Evolutionary conservation across 768 basidiomycete species (phyloP).

Genomic region (Pleurotus salmoneostramineus): DNA sequence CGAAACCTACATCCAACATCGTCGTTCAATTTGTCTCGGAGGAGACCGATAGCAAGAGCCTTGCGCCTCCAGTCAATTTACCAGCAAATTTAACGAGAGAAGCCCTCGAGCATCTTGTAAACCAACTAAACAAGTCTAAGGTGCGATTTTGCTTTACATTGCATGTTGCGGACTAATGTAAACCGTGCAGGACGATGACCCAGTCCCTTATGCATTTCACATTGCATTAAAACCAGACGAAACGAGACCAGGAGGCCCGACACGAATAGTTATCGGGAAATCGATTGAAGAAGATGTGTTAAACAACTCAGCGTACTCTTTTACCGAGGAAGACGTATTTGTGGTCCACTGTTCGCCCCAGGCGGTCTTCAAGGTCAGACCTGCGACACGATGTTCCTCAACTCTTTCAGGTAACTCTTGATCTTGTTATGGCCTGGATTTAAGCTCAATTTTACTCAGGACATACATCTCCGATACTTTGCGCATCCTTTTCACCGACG

Average conservation of each 20-base stretch:
- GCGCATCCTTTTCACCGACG: conserved; percentile 94
- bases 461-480: conserved; percentile 89
- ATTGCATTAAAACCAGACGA: conserved; percentile 64
- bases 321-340: conserved; percentile 85
- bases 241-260: conserved; percentile 51
- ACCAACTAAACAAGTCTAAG: conserved; percentile 64
- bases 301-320: conserved; percentile 61
- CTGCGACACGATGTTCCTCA: conserved; percentile 91
- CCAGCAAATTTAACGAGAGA: conserved; percentile 86
- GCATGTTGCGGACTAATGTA: background rate
- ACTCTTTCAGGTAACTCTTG: conserved; percentile 70
- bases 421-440: background rate
- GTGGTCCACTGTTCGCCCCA: conserved; percentile 91
- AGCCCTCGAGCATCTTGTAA: conserved; percentile 83
- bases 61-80: conserved; percentile 87
- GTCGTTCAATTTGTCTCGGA: conserved; percentile 93
- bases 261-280: conserved; percentile 78
- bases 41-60: conserved; percentile 63
- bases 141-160: conserved; percentile 34
- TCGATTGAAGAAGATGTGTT: conserved; percentile 84
- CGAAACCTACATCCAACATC: conserved; percentile 55
- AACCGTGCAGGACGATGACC: conserved; percentile 66
- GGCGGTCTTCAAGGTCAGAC: conserved; percentile 90
- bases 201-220: conserved; percentile 90
- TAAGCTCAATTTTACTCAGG: conserved; percentile 38